Evolutionary conservation across 352 stramenopile species (phyloP).

Genomic region (Pythium phragmitis): DNA sequence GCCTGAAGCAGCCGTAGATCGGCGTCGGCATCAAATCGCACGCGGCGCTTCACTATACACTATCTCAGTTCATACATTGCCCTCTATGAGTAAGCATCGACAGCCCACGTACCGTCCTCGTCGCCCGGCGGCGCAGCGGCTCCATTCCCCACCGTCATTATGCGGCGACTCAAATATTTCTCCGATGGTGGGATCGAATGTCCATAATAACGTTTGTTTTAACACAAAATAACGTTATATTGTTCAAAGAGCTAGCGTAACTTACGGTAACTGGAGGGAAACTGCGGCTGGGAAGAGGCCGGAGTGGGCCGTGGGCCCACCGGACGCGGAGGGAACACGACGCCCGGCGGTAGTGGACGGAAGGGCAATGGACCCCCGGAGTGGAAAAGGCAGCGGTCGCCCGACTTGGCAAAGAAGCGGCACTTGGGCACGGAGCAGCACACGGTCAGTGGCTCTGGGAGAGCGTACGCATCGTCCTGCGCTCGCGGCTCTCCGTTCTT

Average conservation of each 20-base stretch:
- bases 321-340: not conserved
- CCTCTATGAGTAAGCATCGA: not conserved
- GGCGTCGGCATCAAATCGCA: constrained; percentile 41
- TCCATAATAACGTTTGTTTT: constrained; percentile 13
- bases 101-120: constrained; percentile 19
- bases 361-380: constrained; percentile 18
- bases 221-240: constrained; percentile 34
- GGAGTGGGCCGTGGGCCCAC: not conserved
- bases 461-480: constrained; percentile 4
- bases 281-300: not conserved
- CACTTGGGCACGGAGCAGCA: constrained; percentile 49
- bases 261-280: not conserved
- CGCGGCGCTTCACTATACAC: constrained; percentile 27
- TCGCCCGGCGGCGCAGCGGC: constrained; percentile 6
- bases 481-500: not conserved
- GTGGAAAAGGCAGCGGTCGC: constrained; percentile 64
- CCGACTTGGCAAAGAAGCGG: constrained; percentile 60
- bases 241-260: not conserved
- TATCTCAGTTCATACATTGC: not conserved
- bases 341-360: not conserved
- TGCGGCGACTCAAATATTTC: not conserved
- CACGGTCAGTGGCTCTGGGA: constrained; percentile 41
- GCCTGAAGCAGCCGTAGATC: constrained; percentile 43
- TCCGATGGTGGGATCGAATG: not conserved
- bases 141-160: constrained; percentile 4